A percentile compares a stretch with the other conserved stretches of the same genome.
phyloP scores from a whole-genome alignment of 352 stramenopile species.

The Globisporangium abappressorium region DNA sequence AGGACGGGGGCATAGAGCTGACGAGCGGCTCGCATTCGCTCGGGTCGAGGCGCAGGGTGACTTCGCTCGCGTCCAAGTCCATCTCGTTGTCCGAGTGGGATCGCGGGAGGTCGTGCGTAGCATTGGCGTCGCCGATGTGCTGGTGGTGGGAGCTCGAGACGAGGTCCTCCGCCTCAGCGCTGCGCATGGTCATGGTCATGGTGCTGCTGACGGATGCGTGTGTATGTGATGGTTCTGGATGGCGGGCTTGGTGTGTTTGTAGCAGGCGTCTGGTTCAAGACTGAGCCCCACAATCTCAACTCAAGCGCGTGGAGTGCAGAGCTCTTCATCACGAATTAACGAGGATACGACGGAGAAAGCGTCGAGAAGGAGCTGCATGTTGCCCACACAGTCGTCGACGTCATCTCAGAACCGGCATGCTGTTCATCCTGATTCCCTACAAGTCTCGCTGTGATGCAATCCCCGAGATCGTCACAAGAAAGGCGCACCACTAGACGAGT shows the following conservation, averaged over 20 bases:
- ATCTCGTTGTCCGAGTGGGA: conserved; percentile 6
- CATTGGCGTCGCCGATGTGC: not conserved
- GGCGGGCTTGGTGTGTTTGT: not conserved
- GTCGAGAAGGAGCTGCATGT: not conserved
- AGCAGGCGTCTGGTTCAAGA: conserved; percentile 5
- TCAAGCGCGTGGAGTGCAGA: not conserved
- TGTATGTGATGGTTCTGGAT: not conserved
- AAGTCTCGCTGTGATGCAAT: conserved; percentile 1
- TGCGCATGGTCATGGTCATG: conserved; percentile 4
- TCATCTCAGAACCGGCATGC: not conserved
- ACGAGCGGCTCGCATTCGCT: conserved; percentile 2
- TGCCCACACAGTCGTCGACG: not conserved
- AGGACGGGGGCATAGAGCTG: not conserved
- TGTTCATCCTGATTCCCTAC: not conserved
- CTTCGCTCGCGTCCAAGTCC: not conserved
- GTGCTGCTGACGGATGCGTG: not conserved
- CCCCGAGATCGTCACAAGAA: not conserved
- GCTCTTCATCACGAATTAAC: not conserved
- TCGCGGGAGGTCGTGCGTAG: not conserved
- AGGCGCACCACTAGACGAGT: not conserved
- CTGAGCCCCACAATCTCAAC: not conserved
- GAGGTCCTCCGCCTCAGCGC: conserved; percentile 5
- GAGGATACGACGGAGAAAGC: not conserved
- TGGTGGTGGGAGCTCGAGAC: conserved; percentile 1
- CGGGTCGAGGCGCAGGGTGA: conserved; percentile 2